phyloP scores from a whole-genome alignment of 202 grass and related monocot species.

The Hordeum pubiflorum region DNA sequence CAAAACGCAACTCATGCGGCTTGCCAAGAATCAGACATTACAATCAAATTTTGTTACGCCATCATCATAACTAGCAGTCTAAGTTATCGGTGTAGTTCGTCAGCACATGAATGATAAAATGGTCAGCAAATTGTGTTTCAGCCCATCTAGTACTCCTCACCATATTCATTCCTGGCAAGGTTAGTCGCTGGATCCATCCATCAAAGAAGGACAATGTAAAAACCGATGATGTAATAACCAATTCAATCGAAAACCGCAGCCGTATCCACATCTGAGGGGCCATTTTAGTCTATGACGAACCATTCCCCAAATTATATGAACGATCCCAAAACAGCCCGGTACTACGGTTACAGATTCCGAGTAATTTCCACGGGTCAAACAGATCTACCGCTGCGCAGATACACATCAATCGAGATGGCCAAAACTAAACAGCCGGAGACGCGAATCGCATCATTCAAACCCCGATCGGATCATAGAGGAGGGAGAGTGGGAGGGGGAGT shows the following conservation, averaged over 20 bases:
- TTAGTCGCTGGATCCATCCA: neutral
- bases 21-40: slow-evolving; percentile 37
- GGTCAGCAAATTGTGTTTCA: neutral
- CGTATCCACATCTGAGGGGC: neutral
- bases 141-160: neutral
- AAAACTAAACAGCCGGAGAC: neutral
- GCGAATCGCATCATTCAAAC: neutral
- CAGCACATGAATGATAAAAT: neutral
- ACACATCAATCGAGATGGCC: neutral
- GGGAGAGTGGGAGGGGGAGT: neutral
- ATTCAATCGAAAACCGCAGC: neutral
- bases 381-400: slow-evolving; percentile 14
- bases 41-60: neutral
- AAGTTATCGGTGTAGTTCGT: neutral
- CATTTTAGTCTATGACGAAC: neutral
- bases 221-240: neutral
- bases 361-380: neutral
- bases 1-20: slow-evolving; percentile 22
- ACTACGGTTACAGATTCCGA: neutral
- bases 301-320: neutral
- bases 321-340: neutral
- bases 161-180: neutral
- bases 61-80: neutral
- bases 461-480: neutral
- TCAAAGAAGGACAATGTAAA: neutral